A percentile compares a stretch with the other conserved stretches of the same genome.
Evolutionary conservation across 208 protist genomes (phyloP).

Genomic region (Trypanosomatidae sp.): DNA sequence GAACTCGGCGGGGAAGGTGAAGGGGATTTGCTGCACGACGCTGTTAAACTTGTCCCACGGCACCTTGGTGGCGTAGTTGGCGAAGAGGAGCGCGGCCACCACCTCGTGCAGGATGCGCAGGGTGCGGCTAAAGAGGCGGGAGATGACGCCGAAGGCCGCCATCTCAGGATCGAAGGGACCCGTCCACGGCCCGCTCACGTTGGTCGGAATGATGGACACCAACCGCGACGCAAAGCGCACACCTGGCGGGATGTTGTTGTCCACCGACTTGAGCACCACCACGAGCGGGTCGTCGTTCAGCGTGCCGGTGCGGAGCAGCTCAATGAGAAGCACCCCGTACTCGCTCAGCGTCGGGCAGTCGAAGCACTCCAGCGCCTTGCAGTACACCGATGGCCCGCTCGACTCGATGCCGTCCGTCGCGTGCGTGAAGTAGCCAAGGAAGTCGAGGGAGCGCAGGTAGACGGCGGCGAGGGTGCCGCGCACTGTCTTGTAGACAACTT

Average conservation of each 20-base stretch:
- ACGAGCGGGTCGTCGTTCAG: constrained; percentile 51
- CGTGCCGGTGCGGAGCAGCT: constrained; percentile 70
- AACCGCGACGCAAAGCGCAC: constrained; percentile 71
- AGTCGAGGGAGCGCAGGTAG: constrained; percentile 82
- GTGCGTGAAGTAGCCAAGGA: constrained; percentile 92
- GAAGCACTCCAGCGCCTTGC: constrained; percentile 56
- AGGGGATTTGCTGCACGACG: constrained; percentile 62
- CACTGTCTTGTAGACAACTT: constrained; percentile 30
- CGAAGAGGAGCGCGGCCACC: constrained; percentile 60
- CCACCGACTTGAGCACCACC: constrained; percentile 27
- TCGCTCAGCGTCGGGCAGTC: constrained; percentile 74
- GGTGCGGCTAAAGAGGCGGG: constrained; percentile 64
- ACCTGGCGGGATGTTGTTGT: constrained; percentile 22
- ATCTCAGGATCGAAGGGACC: constrained; percentile 84
- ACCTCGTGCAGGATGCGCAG: constrained; percentile 78
- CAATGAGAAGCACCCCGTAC: constrained; percentile 85
- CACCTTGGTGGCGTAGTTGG: constrained; percentile 39
- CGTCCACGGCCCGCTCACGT: constrained; percentile 59
- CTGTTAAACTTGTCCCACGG: constrained; percentile 50
- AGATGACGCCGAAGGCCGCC: constrained; percentile 76
- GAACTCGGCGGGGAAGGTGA: constrained; percentile 74
- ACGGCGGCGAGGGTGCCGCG: constrained; percentile 51
- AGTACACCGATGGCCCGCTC: constrained; percentile 64
- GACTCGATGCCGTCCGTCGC: constrained; percentile 36
- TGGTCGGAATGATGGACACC: constrained; percentile 83